Conservation (phyloP, 2,329 filamentous ascomycete species). For the Domatiomyces globalis region DNA sequence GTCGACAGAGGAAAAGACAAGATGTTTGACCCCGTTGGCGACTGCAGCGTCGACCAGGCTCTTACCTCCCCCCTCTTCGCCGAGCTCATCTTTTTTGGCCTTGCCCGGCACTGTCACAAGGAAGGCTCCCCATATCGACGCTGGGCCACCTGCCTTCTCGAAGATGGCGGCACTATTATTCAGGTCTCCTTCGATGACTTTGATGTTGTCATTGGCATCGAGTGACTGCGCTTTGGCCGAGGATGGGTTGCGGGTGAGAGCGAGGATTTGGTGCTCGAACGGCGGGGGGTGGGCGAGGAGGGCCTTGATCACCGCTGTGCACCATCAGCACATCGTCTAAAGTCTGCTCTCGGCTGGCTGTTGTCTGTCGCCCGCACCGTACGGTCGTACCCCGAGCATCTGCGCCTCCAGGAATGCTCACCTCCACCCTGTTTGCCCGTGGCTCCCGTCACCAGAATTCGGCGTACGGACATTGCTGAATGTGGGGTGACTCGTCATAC, state of each 20-base stretch:
- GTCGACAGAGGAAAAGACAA: slow-evolving; percentile 27
- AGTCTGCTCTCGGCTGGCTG: too few species aligned
- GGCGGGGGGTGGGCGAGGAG: slow-evolving; percentile 20
- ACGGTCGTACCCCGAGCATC: too few species aligned
- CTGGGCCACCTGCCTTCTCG: slow-evolving; percentile 26
- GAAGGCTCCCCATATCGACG: slow-evolving; percentile 44
- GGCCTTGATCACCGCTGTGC: slow-evolving; percentile 20
- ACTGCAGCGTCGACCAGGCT: slow-evolving; percentile 40
- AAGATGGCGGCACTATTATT: slow-evolving; percentile 40
- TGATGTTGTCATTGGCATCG: slow-evolving; percentile 34
- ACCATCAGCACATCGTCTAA: too few species aligned
- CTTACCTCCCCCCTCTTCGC: slow-evolving; percentile 44
- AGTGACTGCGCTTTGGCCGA: slow-evolving; percentile 35
- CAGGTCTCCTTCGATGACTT: slow-evolving; percentile 45
- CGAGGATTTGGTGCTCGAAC: slow-evolving; percentile 38
- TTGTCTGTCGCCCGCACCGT: too few species aligned
- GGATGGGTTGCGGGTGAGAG: slow-evolving; percentile 31
- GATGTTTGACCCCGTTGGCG: slow-evolving; percentile 22
- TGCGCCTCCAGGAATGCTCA: too few species aligned
- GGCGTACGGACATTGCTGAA: slow-evolving; percentile 7
- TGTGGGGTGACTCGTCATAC: too few species aligned
- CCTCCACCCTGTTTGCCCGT: slow-evolving; percentile 30
- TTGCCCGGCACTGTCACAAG: slow-evolving; percentile 40
- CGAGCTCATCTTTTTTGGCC: slow-evolving; percentile 22
- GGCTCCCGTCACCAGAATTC: slow-evolving; percentile 27